A percentile compares a stretch with the other conserved stretches of the same genome.
Evolutionary conservation across 1,284 basidiomycete genomes (phyloP).

Genomic region (Puccinia hordei): DNA sequence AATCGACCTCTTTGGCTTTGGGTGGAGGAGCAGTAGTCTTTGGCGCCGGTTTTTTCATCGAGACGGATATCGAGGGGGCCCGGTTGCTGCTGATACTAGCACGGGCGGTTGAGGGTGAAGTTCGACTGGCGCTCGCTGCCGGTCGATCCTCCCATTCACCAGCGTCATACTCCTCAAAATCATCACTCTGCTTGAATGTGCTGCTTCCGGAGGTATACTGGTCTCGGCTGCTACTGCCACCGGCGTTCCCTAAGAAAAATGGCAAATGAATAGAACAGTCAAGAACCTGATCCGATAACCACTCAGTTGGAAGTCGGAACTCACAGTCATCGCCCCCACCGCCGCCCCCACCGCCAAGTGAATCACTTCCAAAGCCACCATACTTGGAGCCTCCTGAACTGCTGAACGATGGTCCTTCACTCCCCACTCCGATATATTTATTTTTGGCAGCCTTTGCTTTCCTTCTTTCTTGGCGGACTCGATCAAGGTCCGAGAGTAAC

Average conservation of each 20-base stretch:
- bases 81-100: constrained; percentile 25
- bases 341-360: constrained; percentile 55
- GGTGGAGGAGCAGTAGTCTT: constrained; percentile 14
- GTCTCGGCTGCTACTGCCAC: constrained; percentile 51
- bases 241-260: constrained; percentile 64
- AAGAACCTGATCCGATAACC: constrained; percentile 54
- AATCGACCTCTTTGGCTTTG: constrained; percentile 49
- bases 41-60: constrained; percentile 16
- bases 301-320: constrained; percentile 52
- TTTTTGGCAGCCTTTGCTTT: constrained; percentile 90
- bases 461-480: constrained; percentile 81
- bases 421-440: constrained; percentile 87
- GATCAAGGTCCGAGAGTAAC: constrained; percentile 85
- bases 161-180: constrained; percentile 92
- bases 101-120: constrained; percentile 56
- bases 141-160: constrained; percentile 80
- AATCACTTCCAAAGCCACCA: constrained; percentile 79
- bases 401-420: constrained; percentile 70
- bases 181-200: constrained; percentile 61
- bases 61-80: constrained; percentile 8
- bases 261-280: constrained; percentile 70
- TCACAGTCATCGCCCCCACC: constrained; percentile 63
- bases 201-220: constrained; percentile 55
- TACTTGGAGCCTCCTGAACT: constrained; percentile 65
- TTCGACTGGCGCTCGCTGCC: constrained; percentile 33